phyloP scores from a whole-genome alignment of 2,329 filamentous ascomycete genomes.

The Elsinoe batatas region DNA sequence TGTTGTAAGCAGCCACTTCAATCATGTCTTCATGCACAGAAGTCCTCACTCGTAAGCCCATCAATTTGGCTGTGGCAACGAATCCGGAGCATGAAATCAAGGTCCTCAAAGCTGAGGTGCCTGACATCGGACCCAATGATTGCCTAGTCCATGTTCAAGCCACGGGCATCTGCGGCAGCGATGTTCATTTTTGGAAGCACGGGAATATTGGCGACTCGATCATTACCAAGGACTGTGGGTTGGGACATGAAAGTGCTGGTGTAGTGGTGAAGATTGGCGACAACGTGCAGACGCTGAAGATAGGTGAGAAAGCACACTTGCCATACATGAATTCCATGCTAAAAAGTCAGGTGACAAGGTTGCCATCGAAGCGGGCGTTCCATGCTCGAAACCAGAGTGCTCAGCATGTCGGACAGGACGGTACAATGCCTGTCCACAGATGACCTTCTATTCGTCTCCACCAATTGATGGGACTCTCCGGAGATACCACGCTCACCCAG shows the following conservation, averaged over 20 bases:
- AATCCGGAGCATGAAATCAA: constrained; percentile 25
- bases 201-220: constrained; percentile 53
- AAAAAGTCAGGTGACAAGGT: constrained; percentile 47
- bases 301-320: constrained; percentile 24
- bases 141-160: constrained; percentile 62
- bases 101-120: constrained; percentile 19
- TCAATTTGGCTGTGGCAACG: constrained; percentile 26
- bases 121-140: constrained; percentile 22
- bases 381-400: constrained; percentile 46
- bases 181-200: constrained; percentile 59
- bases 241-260: constrained; percentile 56
- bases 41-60: constrained; percentile 22
- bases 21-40: constrained; percentile 17
- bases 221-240: constrained; percentile 52
- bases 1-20: background rate
- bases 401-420: constrained; percentile 62
- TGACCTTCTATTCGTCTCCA: constrained; percentile 83
- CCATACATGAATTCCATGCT: background rate
- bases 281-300: constrained; percentile 43
- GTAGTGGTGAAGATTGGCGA: constrained; percentile 49
- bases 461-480: constrained; percentile 80
- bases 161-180: constrained; percentile 77
- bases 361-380: constrained; percentile 56
- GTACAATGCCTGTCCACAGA: constrained; percentile 82
- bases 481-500: constrained; percentile 70